Percentiles rank a stretch among this genome's conserved stretches.
phyloP scores from a whole-genome alignment of 148 eudicot genomes.

The Rhododendron ferrugineum region DNA sequence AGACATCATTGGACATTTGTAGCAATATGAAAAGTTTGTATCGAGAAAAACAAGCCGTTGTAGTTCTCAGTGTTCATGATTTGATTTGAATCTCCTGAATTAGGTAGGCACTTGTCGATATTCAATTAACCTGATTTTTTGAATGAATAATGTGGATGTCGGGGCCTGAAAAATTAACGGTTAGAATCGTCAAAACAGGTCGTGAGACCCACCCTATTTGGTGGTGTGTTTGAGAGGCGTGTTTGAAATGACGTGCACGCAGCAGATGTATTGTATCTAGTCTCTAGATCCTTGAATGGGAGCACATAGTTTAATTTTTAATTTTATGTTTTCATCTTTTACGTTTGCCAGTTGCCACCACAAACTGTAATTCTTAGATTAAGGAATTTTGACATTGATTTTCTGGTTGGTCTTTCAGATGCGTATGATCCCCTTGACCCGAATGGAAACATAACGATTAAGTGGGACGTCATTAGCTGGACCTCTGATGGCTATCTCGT shows the following conservation, averaged over 20 bases:
- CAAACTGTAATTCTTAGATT: background rate
- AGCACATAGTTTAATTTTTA: background rate
- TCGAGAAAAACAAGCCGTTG: too few relatives aligned
- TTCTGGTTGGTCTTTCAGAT: conserved; percentile 32
- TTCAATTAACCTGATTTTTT: background rate
- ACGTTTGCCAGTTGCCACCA: background rate
- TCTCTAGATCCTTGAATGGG: background rate
- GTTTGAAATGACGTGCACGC: background rate
- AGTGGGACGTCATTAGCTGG: conserved; percentile 53
- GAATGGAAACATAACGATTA: conserved; percentile 48
- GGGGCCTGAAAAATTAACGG: background rate
- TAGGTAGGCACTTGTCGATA: background rate
- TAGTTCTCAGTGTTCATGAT: background rate
- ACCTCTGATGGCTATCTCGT: conserved; percentile 58
- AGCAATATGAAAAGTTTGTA: background rate
- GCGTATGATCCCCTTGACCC: conserved; percentile 43
- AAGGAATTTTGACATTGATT: background rate
- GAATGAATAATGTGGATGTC: background rate
- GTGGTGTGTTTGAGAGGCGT: too few relatives aligned
- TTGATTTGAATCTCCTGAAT: background rate
- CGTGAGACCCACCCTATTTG: background rate
- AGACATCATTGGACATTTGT: background rate
- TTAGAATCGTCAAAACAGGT: background rate
- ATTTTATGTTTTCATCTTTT: background rate
- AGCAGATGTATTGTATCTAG: background rate